A percentile compares a stretch with the other conserved stretches of the same genome.
phyloP scores from a whole-genome alignment of 2,329 filamentous ascomycete species.

The Tolypocladium amazonense region DNA sequence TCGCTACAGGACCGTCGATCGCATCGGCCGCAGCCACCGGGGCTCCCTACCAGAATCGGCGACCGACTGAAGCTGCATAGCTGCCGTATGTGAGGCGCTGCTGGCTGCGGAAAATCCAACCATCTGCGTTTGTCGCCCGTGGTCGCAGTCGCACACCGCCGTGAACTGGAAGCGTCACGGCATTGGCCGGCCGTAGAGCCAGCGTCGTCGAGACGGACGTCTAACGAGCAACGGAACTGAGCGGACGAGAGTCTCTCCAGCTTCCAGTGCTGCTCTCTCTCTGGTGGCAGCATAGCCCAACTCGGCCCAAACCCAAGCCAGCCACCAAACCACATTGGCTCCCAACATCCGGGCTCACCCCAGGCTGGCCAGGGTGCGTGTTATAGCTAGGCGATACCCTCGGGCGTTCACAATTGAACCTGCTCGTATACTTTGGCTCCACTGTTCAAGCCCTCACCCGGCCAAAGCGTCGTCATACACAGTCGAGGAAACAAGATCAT shows the following conservation, averaged over 20 bases:
- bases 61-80: neutral
- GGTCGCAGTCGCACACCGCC: neutral
- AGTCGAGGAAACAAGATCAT: neutral
- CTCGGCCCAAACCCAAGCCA: neutral
- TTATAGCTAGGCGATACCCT: neutral
- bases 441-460: neutral
- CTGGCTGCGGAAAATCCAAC: neutral
- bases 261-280: neutral
- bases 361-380: neutral
- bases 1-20: neutral
- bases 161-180: neutral
- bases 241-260: neutral
- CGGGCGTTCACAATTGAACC: neutral
- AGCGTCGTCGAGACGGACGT: neutral
- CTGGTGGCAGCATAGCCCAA: neutral
- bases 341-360: neutral
- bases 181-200: neutral
- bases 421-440: neutral
- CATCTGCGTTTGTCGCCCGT: neutral
- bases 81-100: neutral
- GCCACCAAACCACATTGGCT: neutral
- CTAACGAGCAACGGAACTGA: neutral
- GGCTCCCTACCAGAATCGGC: neutral
- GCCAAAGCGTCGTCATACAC: neutral
- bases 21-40: neutral